These are phyloP conservation scores for Lantana camara DNA, from an alignment of 257 asterid genomes.

Conservation along the genomic window DNA sequence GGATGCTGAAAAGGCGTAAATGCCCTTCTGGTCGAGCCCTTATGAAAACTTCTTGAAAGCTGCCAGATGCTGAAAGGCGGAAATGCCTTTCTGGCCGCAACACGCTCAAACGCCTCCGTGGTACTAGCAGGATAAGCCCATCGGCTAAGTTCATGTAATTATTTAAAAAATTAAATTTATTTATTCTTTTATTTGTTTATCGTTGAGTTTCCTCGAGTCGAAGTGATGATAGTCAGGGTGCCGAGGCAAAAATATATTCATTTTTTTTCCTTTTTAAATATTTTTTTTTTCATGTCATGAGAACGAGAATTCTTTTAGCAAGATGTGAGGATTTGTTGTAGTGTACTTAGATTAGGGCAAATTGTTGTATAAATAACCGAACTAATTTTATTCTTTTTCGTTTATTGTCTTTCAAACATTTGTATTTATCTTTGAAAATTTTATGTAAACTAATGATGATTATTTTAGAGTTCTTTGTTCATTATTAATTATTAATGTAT, in stretches of 20 bases:
- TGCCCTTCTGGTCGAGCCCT: constrained; percentile 56
- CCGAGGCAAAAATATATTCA: constrained; percentile 16
- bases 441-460: too few species aligned
- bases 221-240: constrained; percentile 8
- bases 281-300: constrained; percentile 16
- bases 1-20: constrained; percentile 53
- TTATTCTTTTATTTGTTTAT: constrained; percentile 29
- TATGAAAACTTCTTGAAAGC: constrained; percentile 88
- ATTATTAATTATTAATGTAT: too few species aligned
- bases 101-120: background rate
- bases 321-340: constrained; percentile 35
- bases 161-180: constrained; percentile 28
- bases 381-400: constrained; percentile 11
- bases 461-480: too few species aligned
- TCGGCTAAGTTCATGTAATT: constrained; percentile 23
- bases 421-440: too few species aligned
- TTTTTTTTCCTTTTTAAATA: constrained; percentile 17
- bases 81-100: constrained; percentile 14
- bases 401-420: too few species aligned
- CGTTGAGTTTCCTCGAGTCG: background rate
- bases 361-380: constrained; percentile 22
- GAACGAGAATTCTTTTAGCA: constrained; percentile 24
- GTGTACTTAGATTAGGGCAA: constrained; percentile 36
- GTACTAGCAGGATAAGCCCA: constrained; percentile 15
- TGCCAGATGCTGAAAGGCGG: constrained; percentile 66